Conservation (phyloP, 2,329 filamentous ascomycete species). For the Fusarium musae region DNA sequence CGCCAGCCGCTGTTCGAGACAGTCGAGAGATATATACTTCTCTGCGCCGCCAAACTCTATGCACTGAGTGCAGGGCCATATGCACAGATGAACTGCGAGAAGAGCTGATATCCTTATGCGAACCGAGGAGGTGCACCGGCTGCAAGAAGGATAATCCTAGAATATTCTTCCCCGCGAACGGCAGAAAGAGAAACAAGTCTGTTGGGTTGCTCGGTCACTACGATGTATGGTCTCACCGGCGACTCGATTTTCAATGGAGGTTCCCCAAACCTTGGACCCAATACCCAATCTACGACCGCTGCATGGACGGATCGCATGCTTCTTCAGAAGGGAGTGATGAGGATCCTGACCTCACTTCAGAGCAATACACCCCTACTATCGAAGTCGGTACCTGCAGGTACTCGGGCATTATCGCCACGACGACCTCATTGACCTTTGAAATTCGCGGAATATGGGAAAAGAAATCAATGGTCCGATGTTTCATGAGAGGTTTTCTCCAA, state of each 20-base stretch:
- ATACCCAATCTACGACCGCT: background rate
- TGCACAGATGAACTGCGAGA: background rate
- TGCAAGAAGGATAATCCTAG: background rate
- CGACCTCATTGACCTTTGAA: background rate
- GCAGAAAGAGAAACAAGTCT: background rate
- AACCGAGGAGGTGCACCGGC: background rate
- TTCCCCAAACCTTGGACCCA: background rate
- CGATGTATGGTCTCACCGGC: background rate
- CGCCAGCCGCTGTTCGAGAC: too few species aligned
- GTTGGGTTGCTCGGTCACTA: background rate
- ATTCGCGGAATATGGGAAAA: background rate
- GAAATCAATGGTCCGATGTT: background rate
- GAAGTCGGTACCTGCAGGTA: fast-evolving
- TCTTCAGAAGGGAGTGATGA: background rate
- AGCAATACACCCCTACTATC: background rate
- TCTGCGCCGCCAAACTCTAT: background rate
- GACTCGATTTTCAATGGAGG: background rate
- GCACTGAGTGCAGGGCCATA: background rate
- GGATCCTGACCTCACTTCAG: background rate
- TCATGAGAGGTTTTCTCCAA: background rate
- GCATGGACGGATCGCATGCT: background rate
- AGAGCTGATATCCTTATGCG: background rate
- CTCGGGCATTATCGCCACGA: background rate
- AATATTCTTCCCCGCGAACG: background rate
- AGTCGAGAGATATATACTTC: background rate